Base-by-base conservation (phyloP, 23 red algal genomes). In the Porphyridium purpureum region DNA sequence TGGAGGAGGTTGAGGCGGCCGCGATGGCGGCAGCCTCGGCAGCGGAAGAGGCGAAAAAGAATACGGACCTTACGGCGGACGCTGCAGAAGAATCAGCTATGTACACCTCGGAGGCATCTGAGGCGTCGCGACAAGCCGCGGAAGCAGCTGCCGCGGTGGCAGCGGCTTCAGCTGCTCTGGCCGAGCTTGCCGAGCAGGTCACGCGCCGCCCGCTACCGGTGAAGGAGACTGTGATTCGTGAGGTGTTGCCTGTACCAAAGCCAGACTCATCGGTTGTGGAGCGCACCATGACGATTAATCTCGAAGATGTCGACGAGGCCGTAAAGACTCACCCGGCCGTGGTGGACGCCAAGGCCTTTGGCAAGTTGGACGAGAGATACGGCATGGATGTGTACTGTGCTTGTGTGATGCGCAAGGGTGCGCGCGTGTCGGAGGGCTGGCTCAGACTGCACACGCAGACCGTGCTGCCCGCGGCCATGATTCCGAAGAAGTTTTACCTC, bases 221-320 rank as follows among this genome's bases (percentile, higher is more conserved):
- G n/a, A n/a, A n/a, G n/a, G n/a, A n/a, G n/a, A n/a, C n/a, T n/a
- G n/a, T n/a, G n/a, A n/a, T n/a, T n/a, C n/a, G n/a, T n/a, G n/a
- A n/a, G 3, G 44, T 22, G 14, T 22, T 48, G 4, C 44, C 20
- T 6, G 31, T 14, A 14, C 20, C 8, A 32, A 74, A 61, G 23
- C 54, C 9, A 57, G 73, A 78, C 34, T 61, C 63, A 22, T 49
- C 48, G n/a, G 47, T 35, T 34, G 52, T 81, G 9, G 47, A 67
- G 19, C 69, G 70, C 54, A 68, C 54, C 4, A 54, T 81, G 31
- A 19, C 67, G 9, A 57, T 81, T 0, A 69, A 55, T 2, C 38
- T 81, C 28, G 62, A 81, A 11, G 75, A 81, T 8, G 75, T 81
- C 9, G 75, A 81, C n/a, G 24, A 58, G 48, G 75, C 65, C 1